Conservation (phyloP, 306 rosid genomes). For the Dicorynia guianensis region DNA sequence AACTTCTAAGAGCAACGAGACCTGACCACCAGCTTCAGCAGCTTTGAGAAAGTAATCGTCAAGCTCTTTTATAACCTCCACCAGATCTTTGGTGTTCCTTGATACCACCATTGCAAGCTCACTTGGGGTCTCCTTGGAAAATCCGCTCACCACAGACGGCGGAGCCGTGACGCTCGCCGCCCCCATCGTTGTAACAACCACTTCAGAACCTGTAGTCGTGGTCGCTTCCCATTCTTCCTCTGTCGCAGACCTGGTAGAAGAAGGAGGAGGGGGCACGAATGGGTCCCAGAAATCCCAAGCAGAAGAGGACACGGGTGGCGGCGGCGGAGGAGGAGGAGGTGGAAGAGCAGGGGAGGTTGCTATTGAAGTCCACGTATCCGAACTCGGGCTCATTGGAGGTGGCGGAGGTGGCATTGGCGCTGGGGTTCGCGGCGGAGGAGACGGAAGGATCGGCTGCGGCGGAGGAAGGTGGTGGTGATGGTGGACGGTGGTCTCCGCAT, state of each 20-base stretch:
- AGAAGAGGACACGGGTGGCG: conserved; percentile 67
- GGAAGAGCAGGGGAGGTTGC: conserved; percentile 72
- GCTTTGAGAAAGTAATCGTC: conserved; percentile 91
- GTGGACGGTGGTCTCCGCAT: conserved; percentile 64
- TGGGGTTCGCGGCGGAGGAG: conserved; percentile 61
- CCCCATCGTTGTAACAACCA: conserved; percentile 52
- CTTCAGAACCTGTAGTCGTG: conserved; percentile 67
- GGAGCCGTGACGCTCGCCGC: conserved; percentile 68
- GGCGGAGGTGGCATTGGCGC: conserved; percentile 67
- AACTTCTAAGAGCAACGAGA: conserved; percentile 77
- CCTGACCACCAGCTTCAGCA: conserved; percentile 82
- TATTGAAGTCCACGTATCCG: conserved; percentile 83
- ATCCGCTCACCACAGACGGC: conserved; percentile 65
- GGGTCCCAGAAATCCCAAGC: conserved; percentile 99
- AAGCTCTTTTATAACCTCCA: conserved; percentile 86
- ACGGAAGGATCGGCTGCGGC: conserved; percentile 57
- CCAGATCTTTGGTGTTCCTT: conserved; percentile 78
- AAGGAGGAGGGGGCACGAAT: conserved; percentile 59
- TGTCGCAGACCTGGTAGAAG: conserved; percentile 61
- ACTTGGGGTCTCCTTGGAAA: conserved; percentile 64
- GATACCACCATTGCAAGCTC: conserved; percentile 91
- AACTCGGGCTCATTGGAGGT: conserved; percentile 70
- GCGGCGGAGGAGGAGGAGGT: conserved; percentile 64
- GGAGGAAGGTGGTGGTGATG: conserved; percentile 54
- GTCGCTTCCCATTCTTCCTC: conserved; percentile 90